These are phyloP conservation scores for Phytophthora brassicae DNA, from an alignment of 352 stramenopile genomes.

Conservation along the genomic window DNA sequence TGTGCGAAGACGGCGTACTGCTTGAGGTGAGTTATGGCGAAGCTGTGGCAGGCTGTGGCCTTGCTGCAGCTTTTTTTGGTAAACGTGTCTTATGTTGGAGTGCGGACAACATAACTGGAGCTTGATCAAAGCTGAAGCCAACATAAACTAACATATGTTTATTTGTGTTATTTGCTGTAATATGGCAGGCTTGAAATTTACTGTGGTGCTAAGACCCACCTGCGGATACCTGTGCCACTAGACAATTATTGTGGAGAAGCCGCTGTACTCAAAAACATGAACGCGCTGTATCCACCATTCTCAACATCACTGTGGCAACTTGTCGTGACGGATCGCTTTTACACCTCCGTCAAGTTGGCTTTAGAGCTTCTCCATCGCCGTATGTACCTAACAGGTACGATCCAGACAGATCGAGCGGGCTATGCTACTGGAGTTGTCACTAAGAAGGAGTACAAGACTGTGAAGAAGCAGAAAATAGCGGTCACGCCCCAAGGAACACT, in stretches of 20 bases:
- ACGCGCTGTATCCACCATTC: background rate
- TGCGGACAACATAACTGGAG: background rate
- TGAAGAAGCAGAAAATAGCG: background rate
- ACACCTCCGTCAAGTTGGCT: constrained; percentile 1
- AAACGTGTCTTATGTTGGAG: constrained; percentile 4
- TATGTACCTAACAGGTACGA: constrained; percentile 3
- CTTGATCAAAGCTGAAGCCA: background rate
- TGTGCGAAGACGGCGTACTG: constrained; percentile 14
- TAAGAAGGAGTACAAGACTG: background rate
- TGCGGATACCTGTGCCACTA: background rate
- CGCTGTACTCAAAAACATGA: constrained; percentile 6
- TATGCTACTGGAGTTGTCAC: background rate
- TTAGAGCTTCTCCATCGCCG: constrained; percentile 5
- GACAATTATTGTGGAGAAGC: constrained; percentile 15
- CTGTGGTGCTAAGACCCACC: constrained; percentile 6
- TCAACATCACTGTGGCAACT: constrained; percentile 3
- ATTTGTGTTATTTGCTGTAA: background rate
- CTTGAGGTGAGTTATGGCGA: background rate
- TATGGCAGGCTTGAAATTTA: constrained; percentile 13
- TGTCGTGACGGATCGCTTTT: constrained; percentile 7
- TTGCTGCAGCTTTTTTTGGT: constrained; percentile 3
- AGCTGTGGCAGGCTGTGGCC: background rate
- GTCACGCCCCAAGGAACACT: background rate
- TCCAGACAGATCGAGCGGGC: background rate
- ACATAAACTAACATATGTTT: constrained; percentile 4